Evolutionary conservation across 2,329 filamentous ascomycete species (phyloP).

Genomic region (Hirsutella thompsonii): DNA sequence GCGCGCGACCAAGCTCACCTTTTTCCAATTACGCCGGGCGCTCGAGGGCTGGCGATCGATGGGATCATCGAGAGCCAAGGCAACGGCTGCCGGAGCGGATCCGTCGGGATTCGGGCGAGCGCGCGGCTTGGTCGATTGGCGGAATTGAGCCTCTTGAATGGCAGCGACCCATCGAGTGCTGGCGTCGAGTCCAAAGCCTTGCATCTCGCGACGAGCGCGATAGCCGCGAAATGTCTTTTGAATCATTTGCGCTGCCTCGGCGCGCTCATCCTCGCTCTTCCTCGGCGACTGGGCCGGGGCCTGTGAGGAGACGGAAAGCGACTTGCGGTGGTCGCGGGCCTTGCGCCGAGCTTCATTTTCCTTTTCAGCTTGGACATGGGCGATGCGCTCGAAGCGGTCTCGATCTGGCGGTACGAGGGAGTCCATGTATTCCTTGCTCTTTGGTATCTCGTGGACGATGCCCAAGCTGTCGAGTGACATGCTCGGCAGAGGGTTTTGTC

Average conservation of each 20-base stretch:
- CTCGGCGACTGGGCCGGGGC: neutral
- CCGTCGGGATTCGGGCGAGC: no score
- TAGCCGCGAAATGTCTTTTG: slow-evolving; percentile 71
- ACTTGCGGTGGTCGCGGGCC: slow-evolving; percentile 22
- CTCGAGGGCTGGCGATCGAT: slow-evolving; percentile 10
- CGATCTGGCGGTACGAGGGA: slow-evolving; percentile 32
- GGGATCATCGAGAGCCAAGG: slow-evolving; percentile 6
- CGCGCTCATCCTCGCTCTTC: slow-evolving; percentile 8
- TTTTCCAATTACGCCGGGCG: slow-evolving; percentile 64
- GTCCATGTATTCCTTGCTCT: slow-evolving; percentile 34
- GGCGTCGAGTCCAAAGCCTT: slow-evolving; percentile 56
- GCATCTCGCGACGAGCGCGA: slow-evolving; percentile 55
- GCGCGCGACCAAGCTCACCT: slow-evolving; percentile 55
- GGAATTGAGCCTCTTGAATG: slow-evolving; percentile 41
- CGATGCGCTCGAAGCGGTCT: slow-evolving; percentile 34
- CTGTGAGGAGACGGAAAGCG: slow-evolving; percentile 6
- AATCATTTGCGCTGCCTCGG: slow-evolving; percentile 41
- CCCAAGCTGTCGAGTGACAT: slow-evolving; percentile 4
- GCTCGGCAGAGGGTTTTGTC: neutral
- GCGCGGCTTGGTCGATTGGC: slow-evolving; percentile 33
- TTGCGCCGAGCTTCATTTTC: slow-evolving; percentile 30
- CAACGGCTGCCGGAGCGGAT: slow-evolving; percentile 3
- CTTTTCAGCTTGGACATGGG: slow-evolving; percentile 31
- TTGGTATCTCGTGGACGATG: slow-evolving; percentile 6
- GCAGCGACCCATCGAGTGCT: slow-evolving; percentile 60